Conservation (phyloP, 2,329 filamentous ascomycete genomes). For the Orbilia brochopaga region DNA sequence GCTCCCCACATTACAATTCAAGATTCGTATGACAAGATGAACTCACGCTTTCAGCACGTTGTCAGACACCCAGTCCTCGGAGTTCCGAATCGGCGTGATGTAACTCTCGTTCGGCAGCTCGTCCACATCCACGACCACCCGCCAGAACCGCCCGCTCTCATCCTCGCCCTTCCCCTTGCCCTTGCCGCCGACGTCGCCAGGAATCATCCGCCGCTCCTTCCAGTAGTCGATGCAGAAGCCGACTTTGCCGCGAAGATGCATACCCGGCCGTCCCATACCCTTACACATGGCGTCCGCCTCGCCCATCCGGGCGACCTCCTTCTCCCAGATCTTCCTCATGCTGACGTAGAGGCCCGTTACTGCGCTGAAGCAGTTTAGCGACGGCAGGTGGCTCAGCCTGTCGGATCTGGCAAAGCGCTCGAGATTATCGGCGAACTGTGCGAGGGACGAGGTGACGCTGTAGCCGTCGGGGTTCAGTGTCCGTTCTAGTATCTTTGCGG, state of each 20-base stretch:
- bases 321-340: conserved; percentile 71
- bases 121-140: conserved; percentile 68
- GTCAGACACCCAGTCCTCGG: conserved; percentile 75
- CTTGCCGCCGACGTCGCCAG: conserved; percentile 54
- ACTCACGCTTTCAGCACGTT: conserved; percentile 63
- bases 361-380: conserved; percentile 78
- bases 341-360: conserved; percentile 75
- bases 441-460: conserved; percentile 70
- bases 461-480: conserved; percentile 67
- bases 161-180: conserved; percentile 59
- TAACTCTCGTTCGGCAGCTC: conserved; percentile 59
- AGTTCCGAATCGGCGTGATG: conserved; percentile 71
- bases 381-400: conserved; percentile 71
- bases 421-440: conserved; percentile 74
- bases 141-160: conserved; percentile 66
- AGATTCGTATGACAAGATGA: not conserved
- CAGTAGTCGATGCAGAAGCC: conserved; percentile 80
- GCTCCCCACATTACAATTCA: not conserved
- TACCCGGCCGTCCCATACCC: conserved; percentile 71
- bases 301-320: conserved; percentile 70
- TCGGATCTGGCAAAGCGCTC: conserved; percentile 73
- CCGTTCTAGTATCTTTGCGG: conserved; percentile 69
- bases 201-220: conserved; percentile 67
- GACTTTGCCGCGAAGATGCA: conserved; percentile 71
- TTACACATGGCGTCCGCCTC: conserved; percentile 70